Evolutionary conservation across 2,329 filamentous ascomycete genomes (phyloP).

Genomic region (Trichophyton verrucosum): DNA sequence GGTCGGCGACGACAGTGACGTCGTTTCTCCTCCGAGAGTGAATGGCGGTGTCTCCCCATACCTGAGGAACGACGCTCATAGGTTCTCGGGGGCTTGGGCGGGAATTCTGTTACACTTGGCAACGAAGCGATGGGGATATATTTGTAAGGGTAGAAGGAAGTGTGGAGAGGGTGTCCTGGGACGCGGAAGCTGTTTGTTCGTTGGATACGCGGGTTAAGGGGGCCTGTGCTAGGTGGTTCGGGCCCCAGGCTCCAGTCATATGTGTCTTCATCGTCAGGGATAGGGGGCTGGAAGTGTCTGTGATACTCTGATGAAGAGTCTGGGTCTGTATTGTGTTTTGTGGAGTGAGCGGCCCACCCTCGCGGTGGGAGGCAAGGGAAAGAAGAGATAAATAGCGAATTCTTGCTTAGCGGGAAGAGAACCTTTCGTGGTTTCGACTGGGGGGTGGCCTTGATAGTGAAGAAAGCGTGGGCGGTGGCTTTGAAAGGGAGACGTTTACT

Average conservation of each 20-base stretch:
- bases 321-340: background rate
- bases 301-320: background rate
- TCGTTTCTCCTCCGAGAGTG: background rate
- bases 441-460: conserved; percentile 16
- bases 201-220: background rate
- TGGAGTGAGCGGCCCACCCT: conserved; percentile 17
- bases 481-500: conserved; percentile 15
- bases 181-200: conserved; percentile 17
- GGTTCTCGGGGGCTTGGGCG: background rate
- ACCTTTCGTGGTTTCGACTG: conserved; percentile 14
- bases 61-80: too few species aligned
- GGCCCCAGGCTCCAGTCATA: conserved; percentile 5
- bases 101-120: conserved; percentile 13
- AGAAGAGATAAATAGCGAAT: conserved; percentile 43
- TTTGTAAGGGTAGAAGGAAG: conserved; percentile 22
- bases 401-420: conserved; percentile 35
- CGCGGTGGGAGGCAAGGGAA: conserved; percentile 40
- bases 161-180: conserved; percentile 29
- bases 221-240: background rate
- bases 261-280: background rate
- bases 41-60: background rate
- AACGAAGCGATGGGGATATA: conserved; percentile 21
- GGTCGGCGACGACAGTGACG: conserved; percentile 1
- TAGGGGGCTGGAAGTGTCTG: conserved; percentile 5
- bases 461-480: conserved; percentile 17